Percentiles rank a stretch among this genome's conserved stretches.
Conservation (phyloP, 306 rosid genomes). For the Casuarina equisetifolia region DNA sequence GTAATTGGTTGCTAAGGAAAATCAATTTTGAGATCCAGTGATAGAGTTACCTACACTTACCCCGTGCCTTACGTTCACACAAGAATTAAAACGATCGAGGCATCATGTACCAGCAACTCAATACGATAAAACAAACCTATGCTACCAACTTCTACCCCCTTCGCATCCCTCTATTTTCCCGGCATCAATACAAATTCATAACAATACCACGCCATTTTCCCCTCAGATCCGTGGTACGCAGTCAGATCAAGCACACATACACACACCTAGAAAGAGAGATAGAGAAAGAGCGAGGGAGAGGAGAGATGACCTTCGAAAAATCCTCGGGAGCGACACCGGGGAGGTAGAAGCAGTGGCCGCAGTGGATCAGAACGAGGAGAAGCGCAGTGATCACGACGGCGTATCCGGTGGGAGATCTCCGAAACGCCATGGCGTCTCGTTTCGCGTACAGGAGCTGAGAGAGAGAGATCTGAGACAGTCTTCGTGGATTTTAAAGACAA, state of each 20-base stretch:
- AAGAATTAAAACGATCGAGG: background rate
- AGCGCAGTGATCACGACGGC: constrained; percentile 37
- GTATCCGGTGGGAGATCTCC: constrained; percentile 45
- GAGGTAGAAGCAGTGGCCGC: constrained; percentile 73
- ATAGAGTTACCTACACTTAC: background rate
- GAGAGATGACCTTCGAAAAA: constrained; percentile 65
- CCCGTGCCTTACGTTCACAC: background rate
- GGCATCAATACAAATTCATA: constrained; percentile 18
- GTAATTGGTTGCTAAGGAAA: background rate
- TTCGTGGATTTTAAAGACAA: constrained; percentile 4
- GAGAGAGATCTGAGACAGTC: background rate
- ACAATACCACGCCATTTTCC: constrained; percentile 9
- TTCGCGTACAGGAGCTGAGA: constrained; percentile 26
- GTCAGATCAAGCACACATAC: constrained; percentile 37
- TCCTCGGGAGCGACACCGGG: constrained; percentile 99
- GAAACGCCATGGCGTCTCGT: constrained; percentile 75
- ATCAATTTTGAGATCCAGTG: background rate
- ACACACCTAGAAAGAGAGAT: background rate
- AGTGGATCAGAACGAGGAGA: constrained; percentile 57
- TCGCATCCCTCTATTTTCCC: constrained; percentile 16
- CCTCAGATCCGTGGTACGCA: constrained; percentile 46
- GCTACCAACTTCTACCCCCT: background rate
- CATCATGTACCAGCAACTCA: background rate
- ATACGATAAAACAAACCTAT: background rate
- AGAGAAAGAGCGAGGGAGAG: background rate